phyloP scores from a whole-genome alignment of 2,329 filamentous ascomycete species.

The Ploettnerulaceae sp. region DNA sequence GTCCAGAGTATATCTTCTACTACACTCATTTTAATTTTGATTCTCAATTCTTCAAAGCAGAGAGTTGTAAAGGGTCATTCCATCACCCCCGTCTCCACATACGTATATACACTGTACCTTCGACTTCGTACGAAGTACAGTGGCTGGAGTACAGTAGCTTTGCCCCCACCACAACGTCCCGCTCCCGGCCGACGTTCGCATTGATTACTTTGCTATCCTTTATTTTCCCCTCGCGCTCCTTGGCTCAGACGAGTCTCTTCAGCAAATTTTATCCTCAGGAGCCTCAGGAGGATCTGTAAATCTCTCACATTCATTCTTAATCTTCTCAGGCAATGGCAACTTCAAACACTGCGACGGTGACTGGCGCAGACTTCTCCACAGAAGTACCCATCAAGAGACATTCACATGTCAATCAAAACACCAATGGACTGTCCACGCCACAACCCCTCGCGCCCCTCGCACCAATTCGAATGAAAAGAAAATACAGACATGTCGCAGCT shows the following conservation, averaged over 20 bases:
- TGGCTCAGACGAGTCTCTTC: not conserved
- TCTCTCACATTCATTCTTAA: conserved; percentile 36
- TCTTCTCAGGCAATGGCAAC: conserved; percentile 18
- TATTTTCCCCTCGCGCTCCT: conserved; percentile 61
- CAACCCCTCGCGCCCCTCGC: conserved; percentile 22
- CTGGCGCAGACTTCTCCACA: conserved; percentile 18
- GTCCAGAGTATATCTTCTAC: not conserved
- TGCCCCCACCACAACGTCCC: conserved; percentile 41
- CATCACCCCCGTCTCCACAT: not conserved
- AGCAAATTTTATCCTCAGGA: conserved; percentile 17
- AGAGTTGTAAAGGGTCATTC: too few species aligned
- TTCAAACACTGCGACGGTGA: conserved; percentile 25
- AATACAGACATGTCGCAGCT: conserved; percentile 89
- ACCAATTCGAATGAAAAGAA: conserved; percentile 43
- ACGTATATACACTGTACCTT: not conserved
- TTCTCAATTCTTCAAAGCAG: not conserved
- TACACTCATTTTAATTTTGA: not conserved
- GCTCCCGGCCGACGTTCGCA: conserved; percentile 44
- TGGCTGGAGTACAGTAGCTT: conserved; percentile 36
- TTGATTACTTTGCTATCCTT: conserved; percentile 72
- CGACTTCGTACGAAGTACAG: too few species aligned
- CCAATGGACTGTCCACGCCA: conserved; percentile 19
- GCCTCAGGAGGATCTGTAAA: not conserved
- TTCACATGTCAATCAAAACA: conserved; percentile 28
- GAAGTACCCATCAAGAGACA: conserved; percentile 22